Evolutionary conservation across 192 early-diverging fungal genomes (phyloP), one percentile per base, ranked within the genome.

Genomic region (Entomortierella parvispora): DNA sequence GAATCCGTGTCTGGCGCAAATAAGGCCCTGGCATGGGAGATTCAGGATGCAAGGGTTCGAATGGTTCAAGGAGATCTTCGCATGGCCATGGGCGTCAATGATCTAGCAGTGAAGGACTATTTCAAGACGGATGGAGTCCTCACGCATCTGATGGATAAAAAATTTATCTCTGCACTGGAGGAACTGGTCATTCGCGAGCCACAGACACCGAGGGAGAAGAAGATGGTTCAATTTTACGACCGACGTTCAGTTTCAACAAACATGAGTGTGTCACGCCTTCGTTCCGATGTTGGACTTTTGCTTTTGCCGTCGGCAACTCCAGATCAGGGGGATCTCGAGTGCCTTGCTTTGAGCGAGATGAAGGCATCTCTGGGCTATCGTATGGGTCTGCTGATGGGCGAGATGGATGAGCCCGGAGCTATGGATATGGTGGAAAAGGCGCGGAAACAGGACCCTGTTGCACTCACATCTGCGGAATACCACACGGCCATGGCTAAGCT

Each of bases 101-200:
- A 86, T 20, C 70, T 58, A n/a, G 85, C 92, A 2, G 33, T 92
- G 22, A 34, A 70, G 42, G 80, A 68, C 0, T 91, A 85, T 51
- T 54, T 70, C 31, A 42, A 64, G 22, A 86, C 86, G 2, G 80
- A 85, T 25, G 68, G 71, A 14, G 66, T 89, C 4, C 37, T 92
- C 6, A 71, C 79, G 8, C 62, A 85, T 32, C 67, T 90, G 2
- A 91, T 88, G 86, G 76, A 83, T 18, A 52, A 74, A 25, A 68
- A 65, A 7, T 84, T 83, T 32, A 89, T 93, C 40, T 63, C 79
- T 10, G 58, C 55, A 5, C 44, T 92, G 32, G 90, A 92, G 66
- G 57, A 76, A 20, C 53, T 79, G 17, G 69, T 78, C 4, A 56
- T 86, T 46, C 61, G 83, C 43, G 88, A 68, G 28, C 65, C 66